Evolutionary conservation across 2,329 filamentous ascomycete species (phyloP), one percentile per base, ranked within the genome.

Genomic region (Trichoderma sp.): DNA sequence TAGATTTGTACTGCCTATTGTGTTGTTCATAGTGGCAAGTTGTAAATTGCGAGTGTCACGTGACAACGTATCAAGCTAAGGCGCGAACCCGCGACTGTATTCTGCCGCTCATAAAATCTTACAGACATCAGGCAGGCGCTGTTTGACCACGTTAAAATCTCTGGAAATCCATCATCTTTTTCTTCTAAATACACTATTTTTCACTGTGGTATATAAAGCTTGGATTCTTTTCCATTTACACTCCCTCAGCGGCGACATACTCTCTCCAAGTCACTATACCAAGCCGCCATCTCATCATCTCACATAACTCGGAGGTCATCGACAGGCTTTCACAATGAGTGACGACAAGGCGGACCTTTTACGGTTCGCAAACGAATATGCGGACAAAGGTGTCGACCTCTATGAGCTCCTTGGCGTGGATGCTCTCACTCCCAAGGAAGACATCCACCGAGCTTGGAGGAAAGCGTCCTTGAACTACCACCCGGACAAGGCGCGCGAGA

Each of bases 381-480:
- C 89, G 50, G 81, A 84, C 65, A 82, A 84, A n/a, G 82, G 85
- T 67, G 78, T 87, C 72, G 92, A 97, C 78, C 91, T 94, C 71
- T 97, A 95, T 81, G 87, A 86, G 29, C 84, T 97, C 29, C 86
- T 97, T 17, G 86, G 86, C 66, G 83, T 95, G 59, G 82, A 88
- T 67, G 83, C 88, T 22, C 84, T 89, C 19, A 87, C 90, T 0
- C 80, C 84, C 22, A 89, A 90, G 67, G 81, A 87, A n/a, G 90
- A 93, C 70, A 90, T 97, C 74, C 90, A 92, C 71, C 89, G 91
- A 72, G 93, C 92, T 53, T 97, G 94, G 84, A 88, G 93, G 68
- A 92, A 92, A 74, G 89, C 90, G 34, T 93, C 93, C 4, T 84
- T 97, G n/a, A 93, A 92, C 75, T 93, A 94, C 82, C 94, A 98